Percentiles rank a stretch among this genome's conserved stretches.
Conservation (phyloP, 116 monocot genomes). For the Iris pallida region DNA sequence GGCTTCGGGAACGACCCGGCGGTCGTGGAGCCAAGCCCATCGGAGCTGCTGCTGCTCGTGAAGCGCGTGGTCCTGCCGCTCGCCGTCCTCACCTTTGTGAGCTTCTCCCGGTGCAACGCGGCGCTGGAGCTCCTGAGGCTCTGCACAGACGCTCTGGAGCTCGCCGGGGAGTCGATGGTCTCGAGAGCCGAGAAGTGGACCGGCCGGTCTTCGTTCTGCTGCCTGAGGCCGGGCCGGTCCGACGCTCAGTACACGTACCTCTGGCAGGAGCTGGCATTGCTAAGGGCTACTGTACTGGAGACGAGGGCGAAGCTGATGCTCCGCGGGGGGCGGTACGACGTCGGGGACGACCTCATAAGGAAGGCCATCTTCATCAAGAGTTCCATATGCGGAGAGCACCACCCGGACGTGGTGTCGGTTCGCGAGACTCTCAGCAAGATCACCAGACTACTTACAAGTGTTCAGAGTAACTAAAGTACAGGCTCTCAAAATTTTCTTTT, state of each 20-base stretch:
- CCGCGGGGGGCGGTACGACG: constrained; percentile 66
- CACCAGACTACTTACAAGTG: constrained; percentile 73
- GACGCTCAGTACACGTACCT: constrained; percentile 43
- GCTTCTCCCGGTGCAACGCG: constrained; percentile 70
- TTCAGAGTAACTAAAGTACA: too few relatives aligned
- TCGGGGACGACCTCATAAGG: constrained; percentile 72
- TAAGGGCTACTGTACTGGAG: constrained; percentile 74
- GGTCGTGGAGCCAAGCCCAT: constrained; percentile 47
- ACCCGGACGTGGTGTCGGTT: constrained; percentile 79
- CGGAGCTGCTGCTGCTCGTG: constrained; percentile 54
- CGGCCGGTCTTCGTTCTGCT: constrained; percentile 36
- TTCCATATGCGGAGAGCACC: constrained; percentile 75
- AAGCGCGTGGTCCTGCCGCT: constrained; percentile 71
- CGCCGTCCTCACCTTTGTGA: constrained; percentile 65
- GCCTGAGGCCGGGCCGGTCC: constrained; percentile 25
- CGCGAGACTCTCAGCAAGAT: constrained; percentile 75
- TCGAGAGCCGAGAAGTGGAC: constrained; percentile 65
- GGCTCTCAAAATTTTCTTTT: too few relatives aligned
- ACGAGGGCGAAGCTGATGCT: constrained; percentile 85
- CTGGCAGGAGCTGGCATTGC: constrained; percentile 76
- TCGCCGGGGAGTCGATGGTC: constrained; percentile 55
- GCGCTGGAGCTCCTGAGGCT: constrained; percentile 72
- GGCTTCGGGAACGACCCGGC: constrained; percentile 62
- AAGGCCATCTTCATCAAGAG: constrained; percentile 85
- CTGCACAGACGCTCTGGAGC: constrained; percentile 71